Evolutionary conservation across 106 monocot genomes (phyloP), one percentile per base, ranked within the genome.

Genomic region (Apostasia shenzhenica): DNA sequence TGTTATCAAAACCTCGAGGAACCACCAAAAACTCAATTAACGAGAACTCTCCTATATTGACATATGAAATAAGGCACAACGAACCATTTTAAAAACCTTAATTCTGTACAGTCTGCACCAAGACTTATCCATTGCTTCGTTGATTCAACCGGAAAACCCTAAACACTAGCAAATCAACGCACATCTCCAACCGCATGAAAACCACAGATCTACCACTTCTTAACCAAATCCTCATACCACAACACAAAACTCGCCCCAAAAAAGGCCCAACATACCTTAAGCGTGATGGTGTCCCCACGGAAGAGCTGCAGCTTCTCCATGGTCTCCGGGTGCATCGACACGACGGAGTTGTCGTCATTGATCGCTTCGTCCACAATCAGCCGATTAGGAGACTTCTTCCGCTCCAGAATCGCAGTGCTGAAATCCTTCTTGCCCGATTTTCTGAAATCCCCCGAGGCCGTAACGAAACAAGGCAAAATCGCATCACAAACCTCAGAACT

Each of bases 271-370:
- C 7, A 4, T 66, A 93, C 93, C 93, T 93, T 93, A 37, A 93
- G 45, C 1, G 89, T 77, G 53, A 93, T 81, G 7, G 93, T 93
- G 52, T 93, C 93, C 0, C 93, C 93, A n/a, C 93, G 69, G 76
- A 89, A 93, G 8, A 93, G 85, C 93, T 86, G 93, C 44, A 93
- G 78, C 79, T 84, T 93, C 77, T 89, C 93, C 93, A 93, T 93
- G 4, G 93, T 93, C 55, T 83, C 93, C 1, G 88, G 88, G 54
- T 89, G 70, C 71, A 93, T 70, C 4, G 83, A 68, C 2, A 93
- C 88, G 14, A 93, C 93, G 0, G 93, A 89, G 68, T 93, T 93
- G 50, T 93, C 93, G 65, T 93, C 93, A 41, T 89, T 93, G 64
- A 81, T 67, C 42, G 93, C 88, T 81, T 93, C 93, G 45, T 93